These are phyloP conservation scores for Cudoniella acicularis DNA, from an alignment of 495 filamentous ascomycete genomes.

Conservation along the genomic window DNA sequence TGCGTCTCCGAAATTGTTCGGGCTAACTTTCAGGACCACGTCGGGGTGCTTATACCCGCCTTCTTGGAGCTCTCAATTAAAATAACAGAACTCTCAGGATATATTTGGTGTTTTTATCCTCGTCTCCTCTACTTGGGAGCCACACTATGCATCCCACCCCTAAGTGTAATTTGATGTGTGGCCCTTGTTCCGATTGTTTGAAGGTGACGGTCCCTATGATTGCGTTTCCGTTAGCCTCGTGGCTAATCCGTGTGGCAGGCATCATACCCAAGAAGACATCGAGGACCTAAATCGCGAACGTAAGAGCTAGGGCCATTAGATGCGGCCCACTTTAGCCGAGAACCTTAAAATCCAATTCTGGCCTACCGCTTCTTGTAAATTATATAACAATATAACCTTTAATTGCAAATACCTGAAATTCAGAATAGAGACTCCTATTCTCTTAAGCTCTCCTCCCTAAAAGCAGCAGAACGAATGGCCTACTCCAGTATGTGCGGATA, in stretches of 20 bases:
- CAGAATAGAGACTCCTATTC: no score
- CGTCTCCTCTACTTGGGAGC: slow-evolving; percentile 1
- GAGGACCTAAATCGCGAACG: background rate
- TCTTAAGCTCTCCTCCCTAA: no score
- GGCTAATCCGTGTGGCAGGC: slow-evolving; percentile 8
- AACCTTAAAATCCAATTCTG: no score
- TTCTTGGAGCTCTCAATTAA: slow-evolving; percentile 4
- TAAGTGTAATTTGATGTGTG: slow-evolving; percentile 8
- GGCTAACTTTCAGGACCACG: no score
- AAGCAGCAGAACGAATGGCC: no score
- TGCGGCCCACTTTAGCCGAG: no score
- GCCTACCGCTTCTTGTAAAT: no score
- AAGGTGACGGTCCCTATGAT: slow-evolving; percentile 11
- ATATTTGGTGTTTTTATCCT: slow-evolving; percentile 2
- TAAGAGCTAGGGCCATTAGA: no score
- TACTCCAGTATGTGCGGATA: no score
- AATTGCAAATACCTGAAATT: no score
- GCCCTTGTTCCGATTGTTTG: slow-evolving; percentile 4
- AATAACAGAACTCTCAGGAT: slow-evolving; percentile 2
- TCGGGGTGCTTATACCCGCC: no score
- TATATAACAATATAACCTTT: no score
- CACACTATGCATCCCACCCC: slow-evolving; percentile 14
- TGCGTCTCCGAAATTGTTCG: slow-evolving; percentile 1
- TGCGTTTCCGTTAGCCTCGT: slow-evolving; percentile 8
- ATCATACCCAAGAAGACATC: slow-evolving; percentile 3